Conservation (phyloP, 441 rosid species). For the Erysimum cheiri region DNA sequence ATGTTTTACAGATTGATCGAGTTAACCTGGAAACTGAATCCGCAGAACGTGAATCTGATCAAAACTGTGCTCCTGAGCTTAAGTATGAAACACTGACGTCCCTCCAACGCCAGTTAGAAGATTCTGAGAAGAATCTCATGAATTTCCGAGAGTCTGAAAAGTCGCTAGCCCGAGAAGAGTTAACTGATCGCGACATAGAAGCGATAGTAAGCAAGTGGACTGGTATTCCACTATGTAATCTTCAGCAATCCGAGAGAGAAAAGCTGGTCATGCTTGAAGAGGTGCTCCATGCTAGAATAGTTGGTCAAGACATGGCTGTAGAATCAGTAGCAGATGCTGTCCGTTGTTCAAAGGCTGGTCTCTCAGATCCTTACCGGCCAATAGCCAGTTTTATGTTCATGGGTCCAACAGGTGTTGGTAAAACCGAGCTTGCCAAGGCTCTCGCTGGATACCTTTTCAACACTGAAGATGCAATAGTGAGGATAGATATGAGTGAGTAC, state of each 20-base stretch:
- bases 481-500: conserved; percentile 38
- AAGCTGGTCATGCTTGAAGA: conserved; percentile 52
- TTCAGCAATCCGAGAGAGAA: conserved; percentile 38
- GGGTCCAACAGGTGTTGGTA: conserved; percentile 42
- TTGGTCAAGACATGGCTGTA: conserved; percentile 86
- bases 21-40: too few relatives aligned
- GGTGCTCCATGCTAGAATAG: conserved; percentile 76
- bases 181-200: conserved; percentile 54
- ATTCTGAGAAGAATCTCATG: conserved; percentile 53
- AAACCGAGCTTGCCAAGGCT: conserved; percentile 39
- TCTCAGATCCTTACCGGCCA: conserved; percentile 37
- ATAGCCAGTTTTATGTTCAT: conserved; percentile 76
- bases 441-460: conserved; percentile 36
- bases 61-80: too few relatives aligned
- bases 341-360: conserved; percentile 29
- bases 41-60: too few relatives aligned
- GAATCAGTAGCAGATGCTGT: conserved; percentile 37
- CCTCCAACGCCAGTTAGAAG: conserved; percentile 47
- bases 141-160: too few relatives aligned
- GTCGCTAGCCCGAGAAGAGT: conserved; percentile 37
- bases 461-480: conserved; percentile 30
- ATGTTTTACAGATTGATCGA: too few relatives aligned
- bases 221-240: conserved; percentile 30
- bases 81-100: too few relatives aligned
- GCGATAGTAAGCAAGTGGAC: conserved; percentile 38